Evolutionary conservation across 257 asterid species (phyloP).

Genomic region (Fraxinus quadrangulata): DNA sequence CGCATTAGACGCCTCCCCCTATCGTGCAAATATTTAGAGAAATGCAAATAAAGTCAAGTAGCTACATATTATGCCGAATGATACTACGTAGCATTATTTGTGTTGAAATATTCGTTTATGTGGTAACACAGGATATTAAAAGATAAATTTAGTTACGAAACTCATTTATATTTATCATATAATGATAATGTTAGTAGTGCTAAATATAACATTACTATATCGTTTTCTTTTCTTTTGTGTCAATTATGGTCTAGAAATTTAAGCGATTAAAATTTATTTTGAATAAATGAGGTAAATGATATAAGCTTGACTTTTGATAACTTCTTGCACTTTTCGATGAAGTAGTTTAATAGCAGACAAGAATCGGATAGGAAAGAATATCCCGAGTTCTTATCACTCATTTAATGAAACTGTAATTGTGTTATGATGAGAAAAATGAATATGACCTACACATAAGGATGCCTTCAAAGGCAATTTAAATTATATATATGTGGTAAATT

Average conservation of each 20-base stretch:
- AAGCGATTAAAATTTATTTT: too few relatives aligned
- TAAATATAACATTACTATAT: too few relatives aligned
- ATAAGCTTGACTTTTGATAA: too few relatives aligned
- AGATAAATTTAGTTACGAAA: too few relatives aligned
- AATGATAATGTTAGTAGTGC: too few relatives aligned
- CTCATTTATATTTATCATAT: too few relatives aligned
- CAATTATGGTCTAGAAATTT: neutral
- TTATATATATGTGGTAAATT: too few relatives aligned
- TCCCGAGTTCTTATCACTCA: neutral
- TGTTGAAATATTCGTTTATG: neutral
- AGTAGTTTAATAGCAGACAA: neutral
- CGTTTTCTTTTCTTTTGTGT: neutral
- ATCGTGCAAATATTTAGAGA: conserved; percentile 30
- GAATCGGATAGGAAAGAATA: neutral
- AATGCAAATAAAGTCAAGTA: conserved; percentile 33
- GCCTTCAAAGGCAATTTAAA: too few relatives aligned
- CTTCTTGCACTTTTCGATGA: too few relatives aligned
- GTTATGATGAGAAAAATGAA: too few relatives aligned
- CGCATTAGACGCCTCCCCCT: conserved; percentile 44
- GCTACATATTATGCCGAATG: neutral
- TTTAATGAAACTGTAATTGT: neutral
- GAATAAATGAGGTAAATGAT: neutral
- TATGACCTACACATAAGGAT: too few relatives aligned
- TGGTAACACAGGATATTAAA: too few relatives aligned
- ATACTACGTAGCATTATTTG: neutral